Evolutionary conservation across 306 rosid genomes (phyloP).

Genomic region (Trifolium dubium): DNA sequence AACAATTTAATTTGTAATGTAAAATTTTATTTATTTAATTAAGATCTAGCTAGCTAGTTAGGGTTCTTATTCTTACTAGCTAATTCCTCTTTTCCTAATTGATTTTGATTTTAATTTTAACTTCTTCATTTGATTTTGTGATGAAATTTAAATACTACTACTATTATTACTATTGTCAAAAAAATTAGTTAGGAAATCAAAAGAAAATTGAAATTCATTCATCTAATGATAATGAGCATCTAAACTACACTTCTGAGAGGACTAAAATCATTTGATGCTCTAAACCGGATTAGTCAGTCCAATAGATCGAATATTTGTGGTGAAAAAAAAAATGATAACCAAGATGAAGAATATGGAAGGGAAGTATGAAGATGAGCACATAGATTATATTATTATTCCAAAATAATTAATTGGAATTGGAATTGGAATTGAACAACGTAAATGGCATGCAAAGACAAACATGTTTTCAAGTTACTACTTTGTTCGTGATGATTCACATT

Average conservation of each 20-base stretch:
- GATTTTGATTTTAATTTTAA: neutral
- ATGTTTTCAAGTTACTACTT: slow-evolving; percentile 32
- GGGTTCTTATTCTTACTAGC: slow-evolving; percentile 45
- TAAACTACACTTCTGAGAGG: too few relatives aligned
- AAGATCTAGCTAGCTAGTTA: slow-evolving; percentile 39
- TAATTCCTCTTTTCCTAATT: neutral
- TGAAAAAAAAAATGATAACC: too few relatives aligned
- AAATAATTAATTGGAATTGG: neutral
- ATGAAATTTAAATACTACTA: neutral
- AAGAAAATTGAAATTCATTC: neutral
- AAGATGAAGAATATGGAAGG: slow-evolving; percentile 7
- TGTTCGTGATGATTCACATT: slow-evolving; percentile 42
- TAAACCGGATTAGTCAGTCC: too few relatives aligned
- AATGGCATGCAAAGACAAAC: slow-evolving; percentile 39
- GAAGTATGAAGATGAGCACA: slow-evolving; percentile 37
- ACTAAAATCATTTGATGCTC: too few relatives aligned
- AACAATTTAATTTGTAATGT: slow-evolving; percentile 23
- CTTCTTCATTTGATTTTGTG: neutral
- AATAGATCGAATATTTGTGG: too few relatives aligned
- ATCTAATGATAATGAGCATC: neutral
- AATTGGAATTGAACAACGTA: slow-evolving; percentile 45
- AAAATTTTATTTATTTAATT: slow-evolving; percentile 35
- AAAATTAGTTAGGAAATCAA: too few relatives aligned
- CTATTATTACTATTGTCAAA: too few relatives aligned
- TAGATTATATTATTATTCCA: slow-evolving; percentile 6